Conservation (phyloP, 2,329 filamentous ascomycete species). For the Pyricularia sp. region DNA sequence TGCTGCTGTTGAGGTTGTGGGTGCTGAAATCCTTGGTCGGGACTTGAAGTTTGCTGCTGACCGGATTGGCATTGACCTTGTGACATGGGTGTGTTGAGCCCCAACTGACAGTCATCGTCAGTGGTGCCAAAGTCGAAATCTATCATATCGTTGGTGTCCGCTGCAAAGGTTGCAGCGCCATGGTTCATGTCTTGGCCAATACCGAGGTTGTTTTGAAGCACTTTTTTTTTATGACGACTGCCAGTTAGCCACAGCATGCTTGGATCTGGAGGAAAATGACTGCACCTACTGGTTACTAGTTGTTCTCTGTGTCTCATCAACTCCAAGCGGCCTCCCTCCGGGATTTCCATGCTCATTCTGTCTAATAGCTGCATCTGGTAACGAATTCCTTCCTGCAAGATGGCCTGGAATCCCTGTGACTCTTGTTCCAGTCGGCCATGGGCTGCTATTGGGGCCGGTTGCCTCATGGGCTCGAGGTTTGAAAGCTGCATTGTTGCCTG, state of each 20-base stretch:
- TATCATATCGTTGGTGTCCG: too few relatives aligned
- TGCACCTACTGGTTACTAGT: background rate
- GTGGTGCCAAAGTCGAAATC: too few relatives aligned
- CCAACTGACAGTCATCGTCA: too few relatives aligned
- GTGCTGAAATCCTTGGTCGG: too few relatives aligned
- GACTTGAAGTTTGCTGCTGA: too few relatives aligned
- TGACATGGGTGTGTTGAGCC: too few relatives aligned
- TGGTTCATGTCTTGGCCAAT: too few relatives aligned
- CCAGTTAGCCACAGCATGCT: background rate
- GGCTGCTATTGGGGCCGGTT: background rate
- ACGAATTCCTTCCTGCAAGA: background rate
- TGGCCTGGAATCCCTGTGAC: background rate
- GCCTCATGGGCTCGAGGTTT: background rate
- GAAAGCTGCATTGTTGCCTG: background rate
- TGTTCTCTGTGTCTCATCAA: background rate
- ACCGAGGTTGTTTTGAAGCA: background rate
- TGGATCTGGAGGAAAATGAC: background rate
- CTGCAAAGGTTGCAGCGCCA: too few relatives aligned
- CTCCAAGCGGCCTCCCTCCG: background rate
- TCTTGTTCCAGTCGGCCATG: background rate
- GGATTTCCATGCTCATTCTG: background rate
- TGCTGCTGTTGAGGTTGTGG: too few relatives aligned
- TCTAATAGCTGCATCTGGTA: background rate
- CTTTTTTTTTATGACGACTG: background rate
- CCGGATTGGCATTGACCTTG: too few relatives aligned